These are phyloP conservation scores for Colletotrichum sp. DNA, from an alignment of 2,329 filamentous ascomycete genomes.

Conservation along the genomic window DNA sequence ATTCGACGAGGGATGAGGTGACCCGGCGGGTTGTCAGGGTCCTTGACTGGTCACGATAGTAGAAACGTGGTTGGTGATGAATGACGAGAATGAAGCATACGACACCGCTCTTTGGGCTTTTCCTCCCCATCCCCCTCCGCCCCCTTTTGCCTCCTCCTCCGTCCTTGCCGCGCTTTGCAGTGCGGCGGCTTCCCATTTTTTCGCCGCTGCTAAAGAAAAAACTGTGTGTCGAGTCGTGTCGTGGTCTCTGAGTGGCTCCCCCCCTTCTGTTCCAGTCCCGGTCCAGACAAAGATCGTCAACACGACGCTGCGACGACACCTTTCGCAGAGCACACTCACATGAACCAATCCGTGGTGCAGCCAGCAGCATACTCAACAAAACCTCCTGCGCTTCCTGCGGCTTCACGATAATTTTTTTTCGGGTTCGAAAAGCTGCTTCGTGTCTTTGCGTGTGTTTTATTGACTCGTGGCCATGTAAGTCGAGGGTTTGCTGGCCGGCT, in stretches of 20 bases:
- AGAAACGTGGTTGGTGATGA: not conserved
- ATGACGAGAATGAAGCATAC: slow-evolving; percentile 5
- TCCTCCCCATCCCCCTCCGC: not conserved
- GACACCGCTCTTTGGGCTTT: slow-evolving; percentile 1
- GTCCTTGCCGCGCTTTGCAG: not conserved
- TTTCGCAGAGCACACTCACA: not conserved
- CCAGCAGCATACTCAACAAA: not conserved
- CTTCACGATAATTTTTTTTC: not conserved
- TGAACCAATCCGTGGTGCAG: not conserved
- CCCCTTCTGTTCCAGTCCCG: not conserved
- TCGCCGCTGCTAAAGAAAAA: not conserved
- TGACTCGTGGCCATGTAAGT: slow-evolving; percentile 2
- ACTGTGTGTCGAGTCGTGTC: not conserved
- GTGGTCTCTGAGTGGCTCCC: not conserved
- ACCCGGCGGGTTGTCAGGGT: not conserved
- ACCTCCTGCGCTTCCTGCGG: slow-evolving; percentile 7
- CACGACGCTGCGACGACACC: not conserved
- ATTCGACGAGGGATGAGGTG: not conserved
- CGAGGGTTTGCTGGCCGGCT: not conserved
- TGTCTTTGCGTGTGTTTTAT: not conserved
- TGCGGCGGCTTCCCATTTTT: not conserved
- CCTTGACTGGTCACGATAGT: not conserved
- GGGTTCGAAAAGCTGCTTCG: not conserved
- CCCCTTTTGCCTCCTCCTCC: not conserved
- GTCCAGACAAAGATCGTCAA: not conserved